Conservation (phyloP, 2,329 filamentous ascomycete species). For the Nothophaeocryptopus gaeumannii region DNA sequence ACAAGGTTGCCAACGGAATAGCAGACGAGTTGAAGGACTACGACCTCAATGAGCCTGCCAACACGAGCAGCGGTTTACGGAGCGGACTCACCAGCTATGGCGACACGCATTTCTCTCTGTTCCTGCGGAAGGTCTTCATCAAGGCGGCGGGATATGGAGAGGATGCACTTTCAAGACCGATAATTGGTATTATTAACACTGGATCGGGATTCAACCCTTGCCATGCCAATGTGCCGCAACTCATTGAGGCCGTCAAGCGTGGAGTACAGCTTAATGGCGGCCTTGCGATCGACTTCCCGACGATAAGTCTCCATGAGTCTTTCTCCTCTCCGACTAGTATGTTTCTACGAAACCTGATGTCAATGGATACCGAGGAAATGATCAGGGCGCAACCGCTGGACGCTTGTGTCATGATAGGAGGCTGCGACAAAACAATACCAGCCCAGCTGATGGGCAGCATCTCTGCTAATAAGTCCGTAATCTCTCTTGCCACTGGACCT, state of each 20-base stretch:
- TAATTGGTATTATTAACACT: slow-evolving; percentile 73
- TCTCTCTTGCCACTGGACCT: slow-evolving; percentile 68
- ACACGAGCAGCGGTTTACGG: slow-evolving; percentile 16
- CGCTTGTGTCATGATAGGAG: slow-evolving; percentile 51
- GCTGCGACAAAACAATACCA: slow-evolving; percentile 72
- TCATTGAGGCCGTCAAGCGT: slow-evolving; percentile 67
- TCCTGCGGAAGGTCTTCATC: slow-evolving; percentile 73
- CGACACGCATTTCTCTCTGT: slow-evolving; percentile 71
- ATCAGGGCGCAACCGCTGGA: slow-evolving; percentile 69
- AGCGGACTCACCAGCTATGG: slow-evolving; percentile 55
- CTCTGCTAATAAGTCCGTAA: slow-evolving; percentile 68
- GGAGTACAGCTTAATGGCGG: slow-evolving; percentile 67
- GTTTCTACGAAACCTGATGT: slow-evolving; percentile 72
- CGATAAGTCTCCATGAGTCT: slow-evolving; percentile 67
- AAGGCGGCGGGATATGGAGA: slow-evolving; percentile 73
- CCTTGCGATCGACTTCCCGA: slow-evolving; percentile 69
- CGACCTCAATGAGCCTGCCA: slow-evolving; percentile 18
- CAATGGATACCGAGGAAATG: slow-evolving; percentile 79
- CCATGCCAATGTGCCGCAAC: slow-evolving; percentile 68
- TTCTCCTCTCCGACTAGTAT: slow-evolving; percentile 72
- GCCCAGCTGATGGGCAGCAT: slow-evolving; percentile 75
- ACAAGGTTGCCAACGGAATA: background rate
- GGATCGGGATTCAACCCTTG: slow-evolving; percentile 72
- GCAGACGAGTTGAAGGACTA: slow-evolving; percentile 17
- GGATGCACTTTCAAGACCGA: slow-evolving; percentile 66